Evolutionary conservation across 305 asterid species (phyloP), one percentile per base, ranked within the genome.

Genomic region (Petunia hybrid): DNA sequence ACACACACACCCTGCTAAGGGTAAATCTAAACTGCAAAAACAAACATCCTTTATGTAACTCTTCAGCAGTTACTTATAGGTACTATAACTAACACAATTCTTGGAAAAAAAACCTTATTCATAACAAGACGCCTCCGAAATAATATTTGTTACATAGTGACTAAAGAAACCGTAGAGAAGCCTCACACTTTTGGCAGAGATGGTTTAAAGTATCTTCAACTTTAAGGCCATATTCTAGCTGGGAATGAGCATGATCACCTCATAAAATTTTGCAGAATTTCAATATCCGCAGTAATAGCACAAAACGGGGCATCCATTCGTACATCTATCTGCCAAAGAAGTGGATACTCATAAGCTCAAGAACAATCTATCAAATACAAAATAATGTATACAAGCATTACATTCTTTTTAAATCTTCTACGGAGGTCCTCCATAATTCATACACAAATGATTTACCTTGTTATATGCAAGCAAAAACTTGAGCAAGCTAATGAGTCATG

Each of bases 161-260:
- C 84, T 91, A 93, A 80, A 95, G 91, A 84, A 95, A 92, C 82
- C 90, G 95, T 80, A 95, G 88, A 78, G 99, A 93, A 65, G 97
- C 92, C 85, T 94, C 97, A 55, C 99, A 93, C 84, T 94, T 98
- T 87, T 93, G 98, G 92, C 94, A 93, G 80, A 95, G 93, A 85
- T 91, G 92, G 84, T 89, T 89, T 87, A 92, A 81, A 46, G 87
- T 89, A 80, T 90, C 96, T 83, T 88, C 94, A 79, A 86, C 88
- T 14, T 86, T 85, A 85, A 92, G 89, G 75, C 88, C 53, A 73
- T 87, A 82, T 71, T 83, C 83, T 71, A 80, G 81, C 79, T 87
- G 71, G 82, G 86, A 75, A 78, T 89, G 93, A 22, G 85, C 86
- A 68, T 82, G 82, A 85, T 86, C 91, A 84, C 87, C 85, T 74